Evolutionary conservation across 176 grass and related monocot genomes (phyloP).

Genomic region (Phragmites australis): DNA sequence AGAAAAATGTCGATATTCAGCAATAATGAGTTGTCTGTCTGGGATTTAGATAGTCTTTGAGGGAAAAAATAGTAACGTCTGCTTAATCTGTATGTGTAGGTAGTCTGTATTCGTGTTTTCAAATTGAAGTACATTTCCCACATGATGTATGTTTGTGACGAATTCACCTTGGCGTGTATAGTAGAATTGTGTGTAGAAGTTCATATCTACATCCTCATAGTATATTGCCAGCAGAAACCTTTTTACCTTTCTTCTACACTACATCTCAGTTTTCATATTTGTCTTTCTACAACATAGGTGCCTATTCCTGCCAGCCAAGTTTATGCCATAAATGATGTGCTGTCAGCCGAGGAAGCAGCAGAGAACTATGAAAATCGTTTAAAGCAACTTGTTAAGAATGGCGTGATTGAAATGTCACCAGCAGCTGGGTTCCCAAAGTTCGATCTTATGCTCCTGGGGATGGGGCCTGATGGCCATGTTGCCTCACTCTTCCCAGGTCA

Average conservation of each 20-base stretch:
- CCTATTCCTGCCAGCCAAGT: constrained; percentile 67
- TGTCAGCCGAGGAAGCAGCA: constrained; percentile 62
- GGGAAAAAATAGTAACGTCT: not conserved
- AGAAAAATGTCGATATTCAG: not conserved
- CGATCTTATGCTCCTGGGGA: constrained; percentile 84
- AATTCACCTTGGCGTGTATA: not conserved
- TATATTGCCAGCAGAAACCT: not conserved
- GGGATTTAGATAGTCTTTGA: not conserved
- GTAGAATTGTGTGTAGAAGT: not conserved
- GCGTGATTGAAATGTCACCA: constrained; percentile 36
- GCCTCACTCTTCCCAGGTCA: constrained; percentile 91
- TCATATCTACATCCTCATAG: not conserved
- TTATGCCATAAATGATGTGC: constrained; percentile 68
- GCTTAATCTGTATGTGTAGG: not conserved
- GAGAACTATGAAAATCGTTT: constrained; percentile 67
- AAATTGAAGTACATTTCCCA: not conserved
- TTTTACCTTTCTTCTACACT: not conserved
- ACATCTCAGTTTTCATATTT: not conserved
- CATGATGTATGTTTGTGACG: not conserved
- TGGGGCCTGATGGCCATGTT: constrained; percentile 89
- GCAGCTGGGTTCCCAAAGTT: constrained; percentile 67
- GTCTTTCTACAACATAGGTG: constrained; percentile 53
- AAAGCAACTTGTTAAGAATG: constrained; percentile 55
- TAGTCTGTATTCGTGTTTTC: not conserved
- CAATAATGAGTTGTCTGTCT: not conserved